These are phyloP conservation scores for Boletus pseudo-olivaceus DNA, from an alignment of 768 basidiomycete genomes.

Conservation along the genomic window DNA sequence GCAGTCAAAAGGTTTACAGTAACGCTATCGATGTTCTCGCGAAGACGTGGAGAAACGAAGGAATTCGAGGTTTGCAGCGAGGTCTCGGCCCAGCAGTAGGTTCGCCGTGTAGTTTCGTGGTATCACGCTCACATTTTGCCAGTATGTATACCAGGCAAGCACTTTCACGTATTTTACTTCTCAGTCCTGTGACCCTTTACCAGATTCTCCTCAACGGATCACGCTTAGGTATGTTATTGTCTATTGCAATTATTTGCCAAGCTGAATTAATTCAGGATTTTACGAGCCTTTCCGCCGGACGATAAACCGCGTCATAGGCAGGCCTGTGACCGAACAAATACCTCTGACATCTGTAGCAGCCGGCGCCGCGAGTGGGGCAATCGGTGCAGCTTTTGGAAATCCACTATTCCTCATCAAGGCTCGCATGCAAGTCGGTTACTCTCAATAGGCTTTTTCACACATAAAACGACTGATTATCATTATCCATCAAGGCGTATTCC, in stretches of 20 bases:
- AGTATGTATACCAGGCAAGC: constrained; percentile 91
- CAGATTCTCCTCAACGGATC: constrained; percentile 92
- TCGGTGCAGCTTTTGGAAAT: constrained; percentile 84
- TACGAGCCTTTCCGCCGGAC: constrained; percentile 86
- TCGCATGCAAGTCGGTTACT: constrained; percentile 75
- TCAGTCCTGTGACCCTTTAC: constrained; percentile 6
- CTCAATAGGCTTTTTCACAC: background rate
- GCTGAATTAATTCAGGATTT: constrained; percentile 60
- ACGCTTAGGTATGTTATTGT: constrained; percentile 60
- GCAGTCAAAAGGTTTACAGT: constrained; percentile 75
- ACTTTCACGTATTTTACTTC: background rate
- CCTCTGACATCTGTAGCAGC: constrained; percentile 77
- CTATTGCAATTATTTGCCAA: background rate
- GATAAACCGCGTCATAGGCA: constrained; percentile 68
- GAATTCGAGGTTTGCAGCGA: constrained; percentile 86
- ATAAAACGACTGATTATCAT: background rate
- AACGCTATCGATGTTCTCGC: constrained; percentile 82
- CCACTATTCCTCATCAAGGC: constrained; percentile 96
- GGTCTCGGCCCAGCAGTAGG: constrained; percentile 86
- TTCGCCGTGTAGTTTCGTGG: background rate
- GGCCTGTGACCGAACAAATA: constrained; percentile 59
- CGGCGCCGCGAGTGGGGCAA: constrained; percentile 85
- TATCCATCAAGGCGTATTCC: constrained; percentile 72
- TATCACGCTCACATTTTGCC: constrained; percentile 9
- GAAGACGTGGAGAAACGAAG: constrained; percentile 90